These are phyloP conservation scores for Aspergillus bridgeri DNA, from an alignment of 495 filamentous ascomycete genomes.

Conservation along the genomic window DNA sequence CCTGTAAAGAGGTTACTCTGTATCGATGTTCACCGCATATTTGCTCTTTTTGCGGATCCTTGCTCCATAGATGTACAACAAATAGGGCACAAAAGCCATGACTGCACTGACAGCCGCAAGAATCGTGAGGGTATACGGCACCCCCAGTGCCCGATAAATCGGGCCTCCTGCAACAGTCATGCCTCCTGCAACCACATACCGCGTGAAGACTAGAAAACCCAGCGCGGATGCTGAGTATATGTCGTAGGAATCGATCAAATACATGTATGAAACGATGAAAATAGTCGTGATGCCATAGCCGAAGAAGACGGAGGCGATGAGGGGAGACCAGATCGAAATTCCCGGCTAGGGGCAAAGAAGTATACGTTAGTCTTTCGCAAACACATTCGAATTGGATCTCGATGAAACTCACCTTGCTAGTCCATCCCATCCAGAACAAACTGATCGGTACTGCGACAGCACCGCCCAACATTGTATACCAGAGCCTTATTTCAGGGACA, in stretches of 20 bases:
- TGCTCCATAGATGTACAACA: slow-evolving; percentile 48
- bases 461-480: slow-evolving; percentile 54
- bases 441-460: slow-evolving; percentile 50
- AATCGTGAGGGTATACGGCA: slow-evolving; percentile 51
- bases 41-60: slow-evolving; percentile 41
- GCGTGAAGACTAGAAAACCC: slow-evolving; percentile 40
- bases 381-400: neutral
- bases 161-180: slow-evolving; percentile 41
- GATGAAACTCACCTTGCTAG: slow-evolving; percentile 33
- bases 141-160: slow-evolving; percentile 47
- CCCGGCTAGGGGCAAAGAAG: slow-evolving; percentile 28
- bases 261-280: slow-evolving; percentile 47
- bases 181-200: slow-evolving; percentile 47
- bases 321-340: slow-evolving; percentile 52
- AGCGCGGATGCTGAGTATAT: slow-evolving; percentile 36
- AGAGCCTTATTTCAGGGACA: slow-evolving; percentile 53
- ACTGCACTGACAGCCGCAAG: slow-evolving; percentile 40
- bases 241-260: slow-evolving; percentile 51
- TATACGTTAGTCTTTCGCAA: neutral
- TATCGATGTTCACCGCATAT: slow-evolving; percentile 23
- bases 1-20: too few species aligned
- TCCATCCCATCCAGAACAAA: slow-evolving; percentile 65
- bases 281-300: slow-evolving; percentile 48
- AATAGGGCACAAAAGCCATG: slow-evolving; percentile 48
- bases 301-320: slow-evolving; percentile 44